phyloP scores from a whole-genome alignment of 257 asterid genomes.

The Solanum acaule region DNA sequence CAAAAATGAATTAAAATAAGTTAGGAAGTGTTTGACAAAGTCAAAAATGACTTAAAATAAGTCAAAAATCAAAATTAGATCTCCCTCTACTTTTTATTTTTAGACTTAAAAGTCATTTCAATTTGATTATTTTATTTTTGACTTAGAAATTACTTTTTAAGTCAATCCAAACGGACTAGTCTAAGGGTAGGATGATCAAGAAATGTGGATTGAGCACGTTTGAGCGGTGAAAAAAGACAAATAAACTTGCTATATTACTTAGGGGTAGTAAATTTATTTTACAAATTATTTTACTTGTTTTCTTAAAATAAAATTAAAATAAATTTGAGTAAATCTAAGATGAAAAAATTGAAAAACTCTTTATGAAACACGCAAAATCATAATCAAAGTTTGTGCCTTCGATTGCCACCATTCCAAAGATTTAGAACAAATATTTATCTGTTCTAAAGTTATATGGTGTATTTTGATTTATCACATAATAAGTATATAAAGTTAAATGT shows the following conservation, averaged over 20 bases:
- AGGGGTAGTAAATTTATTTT: not conserved
- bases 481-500: no score
- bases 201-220: not conserved
- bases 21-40: no score
- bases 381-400: not conserved
- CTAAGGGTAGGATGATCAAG: not conserved
- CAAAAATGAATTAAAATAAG: no score
- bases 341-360: not conserved
- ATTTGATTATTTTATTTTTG: no score
- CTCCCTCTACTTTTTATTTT: no score
- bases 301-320: no score
- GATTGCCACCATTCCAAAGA: not conserved
- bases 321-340: not conserved
- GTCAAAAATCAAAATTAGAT: no score
- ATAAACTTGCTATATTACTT: not conserved
- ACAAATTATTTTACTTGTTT: not conserved
- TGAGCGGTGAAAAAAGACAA: not conserved
- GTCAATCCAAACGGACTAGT: no score
- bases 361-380: not conserved
- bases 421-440: not conserved
- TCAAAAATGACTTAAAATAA: no score
- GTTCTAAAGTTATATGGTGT: not conserved
- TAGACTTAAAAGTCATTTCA: no score
- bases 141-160: no score
- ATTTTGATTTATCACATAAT: not conserved